These are phyloP conservation scores for Morella rubra DNA, from an alignment of 306 rosid species.

Conservation along the genomic window DNA sequence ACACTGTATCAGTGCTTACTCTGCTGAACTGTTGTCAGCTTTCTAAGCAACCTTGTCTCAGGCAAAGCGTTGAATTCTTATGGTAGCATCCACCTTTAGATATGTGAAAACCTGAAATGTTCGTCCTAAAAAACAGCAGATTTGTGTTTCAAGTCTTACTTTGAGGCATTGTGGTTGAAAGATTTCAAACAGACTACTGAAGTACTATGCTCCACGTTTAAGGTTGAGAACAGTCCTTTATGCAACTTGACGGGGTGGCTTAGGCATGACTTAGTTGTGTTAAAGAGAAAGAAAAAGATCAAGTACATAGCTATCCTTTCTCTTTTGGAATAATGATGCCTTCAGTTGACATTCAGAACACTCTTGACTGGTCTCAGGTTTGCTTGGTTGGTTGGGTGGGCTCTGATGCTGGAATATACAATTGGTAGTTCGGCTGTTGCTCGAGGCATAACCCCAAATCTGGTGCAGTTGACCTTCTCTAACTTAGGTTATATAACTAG, in stretches of 20 bases:
- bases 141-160: neutral
- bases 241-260: neutral
- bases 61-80: neutral
- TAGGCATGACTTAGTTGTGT: constrained; percentile 1
- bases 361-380: constrained; percentile 45
- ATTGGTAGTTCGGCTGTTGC: constrained; percentile 94
- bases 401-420: constrained; percentile 84
- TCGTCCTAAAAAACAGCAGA: neutral
- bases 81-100: neutral
- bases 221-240: neutral
- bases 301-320: constrained; percentile 10
- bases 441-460: constrained; percentile 93
- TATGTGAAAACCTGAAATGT: neutral
- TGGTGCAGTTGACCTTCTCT: constrained; percentile 45
- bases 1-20: neutral
- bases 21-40: neutral
- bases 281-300: constrained; percentile 3
- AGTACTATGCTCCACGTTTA: neutral
- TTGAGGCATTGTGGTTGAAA: neutral
- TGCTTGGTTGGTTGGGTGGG: constrained; percentile 98
- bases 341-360: constrained; percentile 21
- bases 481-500: neutral
- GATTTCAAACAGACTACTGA: neutral
- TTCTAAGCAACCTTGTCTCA: no score
- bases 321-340: neutral